Evolutionary conservation across 139 green algal genomes (phyloP), one percentile per base, ranked within the genome.

Genomic region (Chlamydomonas applanata): DNA sequence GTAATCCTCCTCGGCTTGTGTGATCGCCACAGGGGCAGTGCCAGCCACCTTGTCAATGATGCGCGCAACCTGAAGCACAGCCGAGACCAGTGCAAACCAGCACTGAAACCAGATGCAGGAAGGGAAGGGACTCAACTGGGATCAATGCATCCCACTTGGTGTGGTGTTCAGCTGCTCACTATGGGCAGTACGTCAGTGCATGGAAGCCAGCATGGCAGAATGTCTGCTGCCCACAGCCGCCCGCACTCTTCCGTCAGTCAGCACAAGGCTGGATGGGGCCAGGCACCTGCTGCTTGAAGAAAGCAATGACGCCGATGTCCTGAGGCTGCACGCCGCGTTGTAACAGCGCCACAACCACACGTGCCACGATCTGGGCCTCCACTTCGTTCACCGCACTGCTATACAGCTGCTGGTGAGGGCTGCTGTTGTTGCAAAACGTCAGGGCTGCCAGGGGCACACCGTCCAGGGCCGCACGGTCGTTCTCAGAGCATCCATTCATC

Each of bases 241-340:
- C n/a, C n/a, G n/a, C n/a, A n/a, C n/a, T n/a, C n/a, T n/a, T n/a
- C n/a, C n/a, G n/a, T n/a, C n/a, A n/a, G n/a, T n/a, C n/a, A n/a
- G n/a, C n/a, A n/a, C n/a, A n/a, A n/a, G n/a, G n/a, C n/a, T n/a
- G n/a, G n/a, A n/a, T n/a, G n/a, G n/a, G n/a, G n/a, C n/a, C n/a
- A n/a, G n/a, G n/a, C n/a, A n/a, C n/a, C n/a, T n/a, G n/a, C n/a
- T n/a, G n/a, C 32, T 79, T 79, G 87, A 88, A 96, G 82, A 96
- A 92, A 83, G 84, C 92, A 70, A 97, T 97, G 34, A 96, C 85
- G 14, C 92, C 92, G 7, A 91, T 74, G 13, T 68, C 56, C 3
- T 34, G 56, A 0, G 76, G 66, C 4, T 32, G 0, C 34, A 86
- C 56, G n/a, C 81, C 86, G 9, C 29, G 4, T 0, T 20, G n/a